Conservation (phyloP, 129 eudicot species). For the Ambrosia artemisiifolia region DNA sequence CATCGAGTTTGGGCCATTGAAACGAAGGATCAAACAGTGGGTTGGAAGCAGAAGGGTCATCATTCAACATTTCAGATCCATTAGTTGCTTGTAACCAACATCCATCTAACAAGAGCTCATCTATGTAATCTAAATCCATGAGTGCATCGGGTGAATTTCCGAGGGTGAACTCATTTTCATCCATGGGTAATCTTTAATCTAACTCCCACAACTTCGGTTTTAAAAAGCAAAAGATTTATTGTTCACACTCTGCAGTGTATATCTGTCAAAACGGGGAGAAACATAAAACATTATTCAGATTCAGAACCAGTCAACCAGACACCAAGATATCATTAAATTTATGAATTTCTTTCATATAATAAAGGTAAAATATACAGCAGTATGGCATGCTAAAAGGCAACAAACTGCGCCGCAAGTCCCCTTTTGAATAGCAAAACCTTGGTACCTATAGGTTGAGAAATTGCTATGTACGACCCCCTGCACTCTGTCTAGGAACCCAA, state of each 20-base stretch:
- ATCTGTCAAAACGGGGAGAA: constrained; percentile 35
- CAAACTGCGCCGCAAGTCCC: no score
- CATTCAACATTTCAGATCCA: constrained; percentile 56
- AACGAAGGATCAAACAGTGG: constrained; percentile 59
- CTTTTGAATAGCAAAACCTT: no score
- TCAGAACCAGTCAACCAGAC: constrained; percentile 3
- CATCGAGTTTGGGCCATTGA: constrained; percentile 52
- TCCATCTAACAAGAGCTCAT: constrained; percentile 76
- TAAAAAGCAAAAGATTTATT: not conserved
- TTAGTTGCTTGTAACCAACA: constrained; percentile 79
- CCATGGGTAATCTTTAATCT: constrained; percentile 41
- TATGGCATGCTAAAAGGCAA: no score
- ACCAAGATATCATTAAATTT: not conserved
- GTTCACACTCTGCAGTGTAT: constrained; percentile 13
- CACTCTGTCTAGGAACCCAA: no score
- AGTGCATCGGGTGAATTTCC: constrained; percentile 46
- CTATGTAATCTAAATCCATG: constrained; percentile 86
- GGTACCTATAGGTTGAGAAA: no score
- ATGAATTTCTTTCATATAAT: no score
- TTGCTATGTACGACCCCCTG: no score
- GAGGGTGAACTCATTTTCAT: constrained; percentile 51
- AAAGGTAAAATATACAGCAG: no score
- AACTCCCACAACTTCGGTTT: constrained; percentile 15
- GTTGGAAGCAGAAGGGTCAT: constrained; percentile 31
- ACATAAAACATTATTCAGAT: not conserved